Conservation (phyloP, 2,329 filamentous ascomycete species). For the Cercospora sojina region DNA sequence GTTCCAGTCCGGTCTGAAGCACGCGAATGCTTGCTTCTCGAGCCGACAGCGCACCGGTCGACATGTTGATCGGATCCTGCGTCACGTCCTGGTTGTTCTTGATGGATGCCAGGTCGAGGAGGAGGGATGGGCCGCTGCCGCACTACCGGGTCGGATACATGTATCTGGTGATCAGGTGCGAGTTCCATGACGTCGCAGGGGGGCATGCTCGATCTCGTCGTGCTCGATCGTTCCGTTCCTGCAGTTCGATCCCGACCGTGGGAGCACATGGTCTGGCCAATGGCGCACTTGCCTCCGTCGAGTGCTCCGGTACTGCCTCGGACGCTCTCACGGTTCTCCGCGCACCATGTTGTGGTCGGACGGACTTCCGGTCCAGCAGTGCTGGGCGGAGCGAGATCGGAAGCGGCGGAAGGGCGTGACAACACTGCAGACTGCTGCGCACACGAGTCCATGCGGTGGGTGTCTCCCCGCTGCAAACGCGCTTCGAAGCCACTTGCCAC, state of each 20-base stretch:
- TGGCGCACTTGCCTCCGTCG: neutral
- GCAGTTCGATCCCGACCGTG: neutral
- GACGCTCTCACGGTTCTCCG: neutral
- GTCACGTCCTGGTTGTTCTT: neutral
- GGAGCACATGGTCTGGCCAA: neutral
- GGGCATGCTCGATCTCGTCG: neutral
- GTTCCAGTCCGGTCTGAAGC: conserved; percentile 28
- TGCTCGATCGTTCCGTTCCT: neutral
- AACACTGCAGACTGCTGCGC: neutral
- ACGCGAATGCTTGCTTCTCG: conserved; percentile 28
- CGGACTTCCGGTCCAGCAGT: neutral
- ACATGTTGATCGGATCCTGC: neutral
- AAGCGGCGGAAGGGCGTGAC: neutral
- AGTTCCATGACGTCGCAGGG: neutral
- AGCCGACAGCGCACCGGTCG: conserved; percentile 25
- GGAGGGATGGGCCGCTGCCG: neutral
- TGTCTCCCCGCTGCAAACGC: neutral
- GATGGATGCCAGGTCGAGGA: neutral
- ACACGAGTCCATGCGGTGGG: neutral
- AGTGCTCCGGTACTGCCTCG: neutral
- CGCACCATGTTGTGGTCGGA: neutral
- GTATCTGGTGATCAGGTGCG: neutral
- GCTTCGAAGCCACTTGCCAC: no score
- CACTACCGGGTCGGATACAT: neutral
- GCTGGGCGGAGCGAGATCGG: neutral